phyloP scores from a whole-genome alignment of 805 yeast species.

The Barnettozyma californica region DNA sequence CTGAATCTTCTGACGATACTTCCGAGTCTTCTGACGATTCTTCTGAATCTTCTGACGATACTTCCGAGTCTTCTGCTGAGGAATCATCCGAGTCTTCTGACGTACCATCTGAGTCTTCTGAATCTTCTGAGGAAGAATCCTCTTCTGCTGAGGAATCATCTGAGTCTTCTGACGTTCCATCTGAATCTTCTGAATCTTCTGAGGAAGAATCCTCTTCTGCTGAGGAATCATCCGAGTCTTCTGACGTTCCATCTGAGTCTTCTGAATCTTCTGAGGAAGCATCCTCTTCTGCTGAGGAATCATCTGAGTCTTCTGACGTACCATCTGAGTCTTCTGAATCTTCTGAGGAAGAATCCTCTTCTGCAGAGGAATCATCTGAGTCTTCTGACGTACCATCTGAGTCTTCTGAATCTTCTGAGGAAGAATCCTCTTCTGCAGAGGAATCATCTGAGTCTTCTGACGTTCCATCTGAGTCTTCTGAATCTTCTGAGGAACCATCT shows the following conservation, averaged over 20 bases:
- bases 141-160: neutral
- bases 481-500: neutral
- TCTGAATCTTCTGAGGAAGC: neutral
- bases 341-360: neutral
- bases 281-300: neutral
- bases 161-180: neutral
- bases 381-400: neutral
- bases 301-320: neutral
- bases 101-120: neutral
- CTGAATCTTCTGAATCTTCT: neutral
- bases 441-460: neutral
- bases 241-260: neutral
- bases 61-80: neutral
- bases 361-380: neutral
- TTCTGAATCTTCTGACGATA: neutral
- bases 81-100: neutral
- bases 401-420: neutral
- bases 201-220: neutral
- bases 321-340: neutral
- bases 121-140: neutral
- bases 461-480: neutral
- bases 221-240: neutral
- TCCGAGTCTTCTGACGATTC: neutral
- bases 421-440: too few species aligned
- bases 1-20: neutral